phyloP scores from a whole-genome alignment of 257 asterid species.

The Solanum sejunctum region DNA sequence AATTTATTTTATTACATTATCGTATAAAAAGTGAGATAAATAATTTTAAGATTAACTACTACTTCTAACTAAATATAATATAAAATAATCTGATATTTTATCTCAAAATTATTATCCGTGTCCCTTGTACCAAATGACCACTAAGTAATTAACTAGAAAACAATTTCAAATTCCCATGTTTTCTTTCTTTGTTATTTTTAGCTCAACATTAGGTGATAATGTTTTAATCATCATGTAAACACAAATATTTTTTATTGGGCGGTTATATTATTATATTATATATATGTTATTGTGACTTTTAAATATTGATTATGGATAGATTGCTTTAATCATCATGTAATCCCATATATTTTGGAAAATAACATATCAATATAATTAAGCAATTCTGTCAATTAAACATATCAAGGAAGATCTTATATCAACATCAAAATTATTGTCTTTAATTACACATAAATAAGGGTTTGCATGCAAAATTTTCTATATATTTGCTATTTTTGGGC shows the following conservation, averaged over 20 bases:
- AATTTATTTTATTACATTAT: no score
- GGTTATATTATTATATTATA: neutral
- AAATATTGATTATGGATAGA: neutral
- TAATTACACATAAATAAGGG: neutral
- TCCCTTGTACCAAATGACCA: no score
- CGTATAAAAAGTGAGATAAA: no score
- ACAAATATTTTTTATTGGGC: neutral
- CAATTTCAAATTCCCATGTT: no score
- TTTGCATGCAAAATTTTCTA: neutral
- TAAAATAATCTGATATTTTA: no score
- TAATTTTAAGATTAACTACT: no score
- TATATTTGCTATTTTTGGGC: neutral
- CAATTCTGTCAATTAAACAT: neutral
- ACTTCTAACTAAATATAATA: no score
- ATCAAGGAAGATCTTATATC: neutral
- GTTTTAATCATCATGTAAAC: no score
- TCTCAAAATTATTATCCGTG: no score
- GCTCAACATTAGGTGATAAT: no score
- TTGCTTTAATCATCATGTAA: neutral
- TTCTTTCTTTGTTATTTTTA: no score
- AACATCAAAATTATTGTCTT: neutral
- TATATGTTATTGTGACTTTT: neutral
- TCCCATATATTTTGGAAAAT: neutral
- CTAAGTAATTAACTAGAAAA: no score
- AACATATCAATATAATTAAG: neutral